Conservation (phyloP, 176 grass and related monocot genomes). For the Bolboschoenus planiculmis region DNA sequence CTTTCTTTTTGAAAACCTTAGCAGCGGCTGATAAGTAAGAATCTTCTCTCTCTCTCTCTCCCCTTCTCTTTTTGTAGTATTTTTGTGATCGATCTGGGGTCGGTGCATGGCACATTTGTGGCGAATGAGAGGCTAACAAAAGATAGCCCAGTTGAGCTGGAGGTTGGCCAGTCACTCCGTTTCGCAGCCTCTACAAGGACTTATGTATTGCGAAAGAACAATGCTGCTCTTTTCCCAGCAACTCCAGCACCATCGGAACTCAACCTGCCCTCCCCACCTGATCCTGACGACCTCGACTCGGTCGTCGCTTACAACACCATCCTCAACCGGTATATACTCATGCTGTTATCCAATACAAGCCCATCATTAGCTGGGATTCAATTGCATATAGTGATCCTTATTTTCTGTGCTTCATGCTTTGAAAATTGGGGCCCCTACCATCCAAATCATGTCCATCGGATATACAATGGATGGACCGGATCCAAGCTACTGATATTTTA, state of each 20-base stretch:
- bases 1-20: conserved; percentile 4
- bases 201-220: conserved; percentile 74
- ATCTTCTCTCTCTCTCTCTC: not conserved
- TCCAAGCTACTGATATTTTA: not conserved
- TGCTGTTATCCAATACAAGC: not conserved
- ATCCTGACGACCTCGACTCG: conserved; percentile 76
- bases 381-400: not conserved
- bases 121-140: conserved; percentile 87
- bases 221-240: conserved; percentile 49
- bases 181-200: conserved; percentile 89
- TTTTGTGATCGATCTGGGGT: conserved; percentile 90
- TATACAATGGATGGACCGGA: not conserved
- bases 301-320: conserved; percentile 94
- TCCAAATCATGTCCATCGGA: not conserved
- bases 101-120: conserved; percentile 95
- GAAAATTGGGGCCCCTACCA: not conserved
- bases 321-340: conserved; percentile 70
- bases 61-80: conserved; percentile 37
- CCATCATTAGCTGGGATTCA: not conserved
- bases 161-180: conserved; percentile 88
- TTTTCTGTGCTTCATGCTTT: not conserved
- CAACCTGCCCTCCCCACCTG: conserved; percentile 85
- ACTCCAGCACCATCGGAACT: conserved; percentile 51
- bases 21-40: not conserved
- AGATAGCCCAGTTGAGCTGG: conserved; percentile 84